These are phyloP conservation scores for Echinosophora koreensis DNA, from an alignment of 306 rosid species.

Conservation along the genomic window DNA sequence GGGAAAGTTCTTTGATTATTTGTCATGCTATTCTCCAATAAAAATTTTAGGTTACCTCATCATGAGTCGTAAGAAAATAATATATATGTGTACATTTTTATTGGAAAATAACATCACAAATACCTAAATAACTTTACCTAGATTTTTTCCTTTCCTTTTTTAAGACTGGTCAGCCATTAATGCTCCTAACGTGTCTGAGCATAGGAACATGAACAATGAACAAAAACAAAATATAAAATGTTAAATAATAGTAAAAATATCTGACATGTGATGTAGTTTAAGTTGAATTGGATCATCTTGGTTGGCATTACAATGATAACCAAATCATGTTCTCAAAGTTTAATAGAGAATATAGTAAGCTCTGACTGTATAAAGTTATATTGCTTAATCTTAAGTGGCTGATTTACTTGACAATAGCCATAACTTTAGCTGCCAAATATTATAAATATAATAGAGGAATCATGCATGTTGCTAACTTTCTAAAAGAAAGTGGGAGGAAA, in stretches of 20 bases:
- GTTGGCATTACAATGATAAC: slow-evolving; percentile 56
- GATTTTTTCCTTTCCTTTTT: background rate
- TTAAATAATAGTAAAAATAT: slow-evolving; percentile 7
- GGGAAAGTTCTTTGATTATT: background rate
- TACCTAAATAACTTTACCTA: background rate
- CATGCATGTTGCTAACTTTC: slow-evolving; percentile 56
- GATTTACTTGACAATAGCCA: slow-evolving; percentile 45
- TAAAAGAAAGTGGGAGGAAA: slow-evolving; percentile 42
- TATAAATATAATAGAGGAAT: slow-evolving; percentile 36
- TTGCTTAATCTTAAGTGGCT: slow-evolving; percentile 21
- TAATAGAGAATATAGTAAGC: slow-evolving; percentile 32
- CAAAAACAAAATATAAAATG: background rate
- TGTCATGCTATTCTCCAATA: background rate
- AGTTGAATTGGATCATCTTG: slow-evolving; percentile 40
- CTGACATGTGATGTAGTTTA: background rate
- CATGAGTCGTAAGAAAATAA: background rate
- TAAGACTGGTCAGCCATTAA: slow-evolving; percentile 37
- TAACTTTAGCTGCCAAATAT: slow-evolving; percentile 50
- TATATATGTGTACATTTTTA: background rate
- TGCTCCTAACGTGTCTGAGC: slow-evolving; percentile 31
- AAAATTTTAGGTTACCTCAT: background rate
- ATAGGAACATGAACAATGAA: slow-evolving; percentile 23
- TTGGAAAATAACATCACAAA: background rate
- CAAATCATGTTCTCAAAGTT: slow-evolving; percentile 49
- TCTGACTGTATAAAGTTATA: slow-evolving; percentile 43